Conservation (phyloP, 495 filamentous ascomycete species). For the Staphylotrichum tortipilum region DNA sequence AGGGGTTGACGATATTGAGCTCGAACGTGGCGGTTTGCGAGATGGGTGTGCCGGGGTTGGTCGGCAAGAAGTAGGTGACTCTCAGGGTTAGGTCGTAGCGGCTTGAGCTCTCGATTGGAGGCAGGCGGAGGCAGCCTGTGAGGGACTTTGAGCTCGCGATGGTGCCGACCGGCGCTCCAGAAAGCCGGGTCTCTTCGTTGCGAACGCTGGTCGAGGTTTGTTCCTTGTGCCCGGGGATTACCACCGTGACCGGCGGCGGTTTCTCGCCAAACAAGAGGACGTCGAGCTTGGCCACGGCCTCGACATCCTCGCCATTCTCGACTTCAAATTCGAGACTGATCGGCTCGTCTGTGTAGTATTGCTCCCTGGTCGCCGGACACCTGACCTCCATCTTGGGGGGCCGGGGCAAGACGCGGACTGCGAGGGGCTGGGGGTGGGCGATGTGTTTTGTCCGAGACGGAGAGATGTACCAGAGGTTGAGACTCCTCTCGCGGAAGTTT, state of each 20-base stretch:
- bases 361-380: constrained; percentile 48
- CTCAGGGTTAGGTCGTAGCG: constrained; percentile 64
- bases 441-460: constrained; percentile 39
- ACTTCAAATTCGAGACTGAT: constrained; percentile 60
- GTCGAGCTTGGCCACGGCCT: constrained; percentile 61
- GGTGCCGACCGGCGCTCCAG: constrained; percentile 27
- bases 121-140: constrained; percentile 36
- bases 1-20: constrained; percentile 67
- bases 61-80: constrained; percentile 65
- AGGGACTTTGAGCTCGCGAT: constrained; percentile 45
- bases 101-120: constrained; percentile 42
- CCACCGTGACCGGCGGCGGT: constrained; percentile 40
- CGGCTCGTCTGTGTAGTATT: constrained; percentile 77
- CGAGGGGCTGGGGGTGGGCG: constrained; percentile 38
- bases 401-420: constrained; percentile 68
- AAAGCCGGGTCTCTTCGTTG: constrained; percentile 28
- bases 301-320: constrained; percentile 75
- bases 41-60: constrained; percentile 77
- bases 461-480: constrained; percentile 49
- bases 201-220: constrained; percentile 16
- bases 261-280: constrained; percentile 57
- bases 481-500: constrained; percentile 38
- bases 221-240: constrained; percentile 26
- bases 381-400: constrained; percentile 83
- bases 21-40: constrained; percentile 58